These are phyloP conservation scores for Oryza australiensis DNA, from an alignment of 176 grass and related monocot genomes.

Conservation along the genomic window DNA sequence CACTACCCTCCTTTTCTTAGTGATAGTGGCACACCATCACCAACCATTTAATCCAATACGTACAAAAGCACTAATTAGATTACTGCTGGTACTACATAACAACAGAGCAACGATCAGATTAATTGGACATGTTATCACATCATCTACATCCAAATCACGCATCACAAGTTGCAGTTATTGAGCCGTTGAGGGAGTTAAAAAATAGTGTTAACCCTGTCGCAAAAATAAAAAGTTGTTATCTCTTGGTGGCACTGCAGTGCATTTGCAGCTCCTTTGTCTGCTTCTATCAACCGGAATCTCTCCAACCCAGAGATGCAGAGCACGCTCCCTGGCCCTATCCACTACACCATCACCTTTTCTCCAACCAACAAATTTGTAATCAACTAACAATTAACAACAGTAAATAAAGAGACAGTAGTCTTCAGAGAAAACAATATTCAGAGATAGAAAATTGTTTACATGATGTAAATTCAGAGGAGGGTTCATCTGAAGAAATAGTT, in stretches of 20 bases:
- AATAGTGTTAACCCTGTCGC: not conserved
- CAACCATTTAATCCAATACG: not conserved
- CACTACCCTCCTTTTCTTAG: not conserved
- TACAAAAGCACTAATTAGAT: not conserved
- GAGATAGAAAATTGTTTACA: not conserved
- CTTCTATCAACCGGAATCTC: constrained; percentile 42
- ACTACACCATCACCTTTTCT: not conserved
- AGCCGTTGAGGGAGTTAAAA: constrained; percentile 31
- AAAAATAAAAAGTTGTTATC: not conserved
- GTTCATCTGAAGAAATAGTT: not conserved
- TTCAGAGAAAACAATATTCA: not conserved
- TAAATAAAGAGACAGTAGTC: not conserved
- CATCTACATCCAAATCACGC: not conserved
- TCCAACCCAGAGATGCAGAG: not conserved
- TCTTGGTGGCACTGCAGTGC: not conserved
- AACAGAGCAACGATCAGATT: constrained; percentile 6
- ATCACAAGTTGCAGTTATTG: constrained; percentile 17
- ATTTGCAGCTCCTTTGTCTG: constrained; percentile 33
- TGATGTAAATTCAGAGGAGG: not conserved
- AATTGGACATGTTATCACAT: not conserved
- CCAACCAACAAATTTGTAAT: not conserved
- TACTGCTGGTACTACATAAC: not conserved
- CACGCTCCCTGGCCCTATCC: not conserved
- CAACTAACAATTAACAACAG: not conserved
- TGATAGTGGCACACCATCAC: not conserved